Evolutionary conservation across 2,329 filamentous ascomycete genomes (phyloP).

Genomic region (Cordyceps cateniannulata): DNA sequence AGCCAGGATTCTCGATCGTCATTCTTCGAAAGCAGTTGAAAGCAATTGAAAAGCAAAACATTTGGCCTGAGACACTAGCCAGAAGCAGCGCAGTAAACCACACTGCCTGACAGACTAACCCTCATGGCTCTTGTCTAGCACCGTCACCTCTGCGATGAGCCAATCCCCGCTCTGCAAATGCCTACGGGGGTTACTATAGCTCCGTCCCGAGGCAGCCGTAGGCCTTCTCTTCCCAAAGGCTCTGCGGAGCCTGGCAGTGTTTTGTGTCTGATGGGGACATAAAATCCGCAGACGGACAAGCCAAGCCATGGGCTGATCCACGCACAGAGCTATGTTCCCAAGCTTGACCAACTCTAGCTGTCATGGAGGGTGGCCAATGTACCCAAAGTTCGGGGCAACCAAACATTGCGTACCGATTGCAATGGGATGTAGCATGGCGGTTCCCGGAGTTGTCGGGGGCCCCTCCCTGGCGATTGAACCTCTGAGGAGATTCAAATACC

Average conservation of each 20-base stretch:
- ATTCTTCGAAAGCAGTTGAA: background rate
- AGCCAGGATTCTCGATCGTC: background rate
- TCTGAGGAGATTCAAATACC: background rate
- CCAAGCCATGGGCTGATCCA: background rate
- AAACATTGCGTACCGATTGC: background rate
- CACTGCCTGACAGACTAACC: background rate
- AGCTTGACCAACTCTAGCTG: constrained; percentile 3
- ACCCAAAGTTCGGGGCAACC: background rate
- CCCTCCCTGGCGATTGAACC: background rate
- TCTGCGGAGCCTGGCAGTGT: background rate
- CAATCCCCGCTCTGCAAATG: background rate
- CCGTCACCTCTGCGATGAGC: constrained; percentile 1
- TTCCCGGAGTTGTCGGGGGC: background rate
- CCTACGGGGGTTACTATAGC: constrained; percentile 1
- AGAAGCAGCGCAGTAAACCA: background rate
- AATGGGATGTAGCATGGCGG: background rate
- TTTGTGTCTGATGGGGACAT: background rate
- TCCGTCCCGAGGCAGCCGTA: constrained; percentile 5
- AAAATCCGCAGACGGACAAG: constrained; percentile 5
- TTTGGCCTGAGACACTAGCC: constrained; percentile 4
- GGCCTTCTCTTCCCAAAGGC: too few species aligned
- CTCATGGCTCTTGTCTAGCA: background rate
- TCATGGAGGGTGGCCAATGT: constrained; percentile 2
- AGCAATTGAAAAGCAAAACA: background rate
- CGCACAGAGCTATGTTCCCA: background rate